Evolutionary conservation across 2,329 filamentous ascomycete species (phyloP), one percentile per base, ranked within the genome.

Genomic region (Diaporthe caulivora): DNA sequence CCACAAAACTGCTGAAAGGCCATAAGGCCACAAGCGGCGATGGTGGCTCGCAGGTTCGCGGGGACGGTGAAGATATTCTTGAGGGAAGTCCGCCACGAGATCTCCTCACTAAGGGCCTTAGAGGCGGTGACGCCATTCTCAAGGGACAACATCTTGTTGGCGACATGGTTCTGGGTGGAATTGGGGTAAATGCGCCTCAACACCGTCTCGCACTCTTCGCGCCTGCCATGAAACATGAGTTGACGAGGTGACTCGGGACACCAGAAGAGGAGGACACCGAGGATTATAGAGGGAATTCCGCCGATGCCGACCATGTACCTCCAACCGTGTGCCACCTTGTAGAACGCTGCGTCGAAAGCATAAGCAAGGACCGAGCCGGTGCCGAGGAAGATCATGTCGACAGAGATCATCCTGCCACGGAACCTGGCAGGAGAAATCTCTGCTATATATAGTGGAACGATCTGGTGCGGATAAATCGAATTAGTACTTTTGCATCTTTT

Each of bases 11-110:
- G 87, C 13, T 81, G 84, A 42, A 87, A 84, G 17, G 85, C 86
- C 86, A 88, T 88, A n/a, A 88, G 77, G 17, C 85, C 83, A 72
- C 86, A 88, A 3, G 85, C 86, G 40, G 82, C 79, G 44, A 88
- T 77, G 10, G 88, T 78, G 15, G 86, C 85, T 11, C 86, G 82
- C 58, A 86, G 81, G 72, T 86, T 87, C n/a, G 80, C 77, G 0
- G 84, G 83, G 15, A 82, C 79, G 17, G 80, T 80, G 73, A 87
- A 85, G 34, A 88, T 83, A 74, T 86, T 83, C 78, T 86, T 87
- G 71, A 86, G 78, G 10, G 83, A 81, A 75, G 80, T 84, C 79
- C 83, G 84, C 4, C 78, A 76, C 26, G 82, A 83, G 73, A 84
- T 85, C n/a, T 81, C 82, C 15, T 82, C 81, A 70, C 81, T 83